Evolutionary conservation across 2,329 filamentous ascomycete species (phyloP), one percentile per base, ranked within the genome.

Genomic region (Chalaropsis ovoidea): DNA sequence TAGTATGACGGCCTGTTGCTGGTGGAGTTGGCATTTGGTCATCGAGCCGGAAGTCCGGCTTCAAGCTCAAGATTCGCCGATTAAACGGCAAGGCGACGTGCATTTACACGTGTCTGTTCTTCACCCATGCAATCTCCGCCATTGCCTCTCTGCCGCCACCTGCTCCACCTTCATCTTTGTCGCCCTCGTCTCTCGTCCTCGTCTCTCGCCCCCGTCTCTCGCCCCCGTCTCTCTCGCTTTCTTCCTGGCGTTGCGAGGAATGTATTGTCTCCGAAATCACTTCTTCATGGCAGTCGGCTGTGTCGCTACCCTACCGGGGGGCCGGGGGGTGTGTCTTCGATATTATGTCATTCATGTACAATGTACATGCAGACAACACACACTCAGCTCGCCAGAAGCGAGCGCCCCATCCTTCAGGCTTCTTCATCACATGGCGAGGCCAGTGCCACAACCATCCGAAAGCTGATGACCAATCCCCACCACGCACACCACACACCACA

Each of bases 81-180:
- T 3, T 42, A 13, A 43, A 13, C 42, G 2, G 17, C 22, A 31
- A 17, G 22, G 52, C 27, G 11, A 31, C 13, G 10, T 31, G 52
- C 52, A 17, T 56, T 27, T 56, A 10, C 5, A 27, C 15, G 11
- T 2, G 24, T 31, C 24, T 31, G 22, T 56, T 56, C 24, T 27
- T 31, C 11, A 22, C 27, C 24, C 52, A 56, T n/a, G 52, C 27
- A 56, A 56, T 56, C 24, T 56, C 52, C 52, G 52, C 24, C 52
- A 22, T 31, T 31, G 22, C 5, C 17, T 13, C 11, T 27, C 10
- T 56, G 52, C 8, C 52, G 22, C 27, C 52, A 56, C 42, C 42
- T 13, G 13, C 11, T 43, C 13, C 41, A 7, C 8, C 8, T n/a
- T n/a, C n/a, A n/a, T n/a, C n/a, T n/a, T n/a, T n/a, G n/a, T n/a